Evolutionary conservation across 2,329 filamentous ascomycete genomes (phyloP), one percentile per base, ranked within the genome.

Genomic region (Calcarisporium arbuscula): DNA sequence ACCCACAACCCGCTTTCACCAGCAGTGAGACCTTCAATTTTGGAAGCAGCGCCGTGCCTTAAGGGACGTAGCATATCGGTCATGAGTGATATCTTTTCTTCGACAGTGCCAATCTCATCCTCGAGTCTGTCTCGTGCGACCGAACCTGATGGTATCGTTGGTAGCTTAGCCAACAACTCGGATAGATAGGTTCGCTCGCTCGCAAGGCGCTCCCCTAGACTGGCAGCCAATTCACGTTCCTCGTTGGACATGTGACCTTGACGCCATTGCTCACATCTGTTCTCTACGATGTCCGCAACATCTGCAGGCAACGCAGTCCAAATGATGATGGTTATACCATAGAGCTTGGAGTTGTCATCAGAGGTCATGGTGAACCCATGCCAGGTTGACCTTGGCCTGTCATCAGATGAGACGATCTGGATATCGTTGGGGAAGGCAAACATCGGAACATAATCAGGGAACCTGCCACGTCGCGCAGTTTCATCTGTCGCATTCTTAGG

Each of bases 351-450:
- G 50, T 87, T 90, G 54, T 96, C 89, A 36, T 85, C 85, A 16
- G 83, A 84, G 3, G 92, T 98, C 92, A 98, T 96, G 42, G 87
- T 89, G 54, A 98, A 98, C 31, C 92, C 92, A 61, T 98, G 92
- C 92, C 92, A 98, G 17, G 89, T 95, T n/a, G 92, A 90, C 42
- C 88, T 75, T 1, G 92, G 92, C 42, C 89, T 76, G 56, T 95
- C 87, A 52, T 98, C 92, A 2, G 89, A 89, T 2, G 92, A 95
- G 8, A 96, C 86, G 34, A 98, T 92, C 44, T 88, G 88, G 49
- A 98, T 92, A 58, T 98, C 92, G 60, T 96, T 95, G 29, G 92
- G 92, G 51, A 96, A 98, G 35, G 92, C 89, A 60, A 98, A 98
- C 92, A 98, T 96, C 37, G 92, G 92, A 14, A 98, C 87, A 52